Evolutionary conservation across 805 yeast species (phyloP).

Genomic region (Saccharomyces jurei): DNA sequence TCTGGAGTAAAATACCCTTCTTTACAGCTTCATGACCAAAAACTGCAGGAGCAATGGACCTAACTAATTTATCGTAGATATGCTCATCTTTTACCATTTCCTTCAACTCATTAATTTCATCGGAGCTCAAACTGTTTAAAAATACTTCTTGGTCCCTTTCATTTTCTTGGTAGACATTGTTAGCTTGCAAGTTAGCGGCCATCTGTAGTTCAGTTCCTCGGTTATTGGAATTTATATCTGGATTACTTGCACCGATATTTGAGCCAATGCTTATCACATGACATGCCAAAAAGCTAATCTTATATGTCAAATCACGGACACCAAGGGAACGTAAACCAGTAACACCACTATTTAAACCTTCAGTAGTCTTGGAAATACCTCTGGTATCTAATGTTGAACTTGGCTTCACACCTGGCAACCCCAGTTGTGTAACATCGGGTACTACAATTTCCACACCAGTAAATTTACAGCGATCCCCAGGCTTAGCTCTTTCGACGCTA

Average conservation of each 20-base stretch:
- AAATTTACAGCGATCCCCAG: conserved; percentile 91
- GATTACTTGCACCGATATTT: conserved; percentile 8
- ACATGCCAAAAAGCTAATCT: conserved; percentile 83
- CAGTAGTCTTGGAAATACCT: conserved; percentile 36
- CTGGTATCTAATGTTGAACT: conserved; percentile 63
- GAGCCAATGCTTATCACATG: conserved; percentile 65
- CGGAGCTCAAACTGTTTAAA: conserved; percentile 65
- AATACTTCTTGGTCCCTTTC: conserved; percentile 75
- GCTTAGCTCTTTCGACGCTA: conserved; percentile 90
- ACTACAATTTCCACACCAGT: conserved; percentile 92
- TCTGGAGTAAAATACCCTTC: conserved; percentile 81
- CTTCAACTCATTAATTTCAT: conserved; percentile 77
- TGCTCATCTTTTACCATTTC: conserved; percentile 87
- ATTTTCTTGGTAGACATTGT: conserved; percentile 33
- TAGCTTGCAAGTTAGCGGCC: conserved; percentile 23
- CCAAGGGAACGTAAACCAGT: conserved; percentile 88
- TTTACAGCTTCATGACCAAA: conserved; percentile 93
- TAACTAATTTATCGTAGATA: conserved; percentile 73
- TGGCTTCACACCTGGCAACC: conserved; percentile 92
- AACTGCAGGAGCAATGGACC: conserved; percentile 90
- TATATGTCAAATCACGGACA: conserved; percentile 87
- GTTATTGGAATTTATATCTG: conserved; percentile 3
- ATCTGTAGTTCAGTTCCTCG: conserved; percentile 16
- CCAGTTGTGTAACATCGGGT: conserved; percentile 90
- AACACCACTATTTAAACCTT: conserved; percentile 76